Evolutionary conservation across 2,329 filamentous ascomycete species (phyloP).

Genomic region (Penicillium sp.): DNA sequence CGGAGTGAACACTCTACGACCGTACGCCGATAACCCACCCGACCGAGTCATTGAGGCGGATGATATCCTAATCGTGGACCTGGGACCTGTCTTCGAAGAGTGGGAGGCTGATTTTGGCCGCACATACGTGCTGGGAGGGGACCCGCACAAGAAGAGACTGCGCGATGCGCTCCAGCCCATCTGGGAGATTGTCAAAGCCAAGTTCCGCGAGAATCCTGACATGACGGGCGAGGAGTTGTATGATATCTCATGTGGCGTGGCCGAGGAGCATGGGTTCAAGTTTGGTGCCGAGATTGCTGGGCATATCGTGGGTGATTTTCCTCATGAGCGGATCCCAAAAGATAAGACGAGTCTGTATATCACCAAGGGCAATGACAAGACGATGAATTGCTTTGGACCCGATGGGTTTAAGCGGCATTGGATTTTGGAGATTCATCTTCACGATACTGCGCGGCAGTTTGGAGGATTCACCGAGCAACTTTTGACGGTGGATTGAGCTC

Average conservation of each 20-base stretch:
- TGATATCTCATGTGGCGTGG: constrained; percentile 45
- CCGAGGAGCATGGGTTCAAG: constrained; percentile 45
- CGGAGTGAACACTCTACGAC: constrained; percentile 53
- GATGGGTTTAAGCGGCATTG: constrained; percentile 51
- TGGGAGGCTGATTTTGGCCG: constrained; percentile 59
- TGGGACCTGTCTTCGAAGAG: constrained; percentile 55
- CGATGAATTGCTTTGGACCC: constrained; percentile 43
- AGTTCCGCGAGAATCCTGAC: constrained; percentile 42
- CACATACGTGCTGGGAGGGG: constrained; percentile 54
- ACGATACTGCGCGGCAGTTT: constrained; percentile 41
- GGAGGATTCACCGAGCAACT: constrained; percentile 49
- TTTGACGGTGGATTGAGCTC: constrained; percentile 27
- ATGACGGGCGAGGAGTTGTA: constrained; percentile 55
- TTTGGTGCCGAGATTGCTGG: constrained; percentile 52
- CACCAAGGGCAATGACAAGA: constrained; percentile 46
- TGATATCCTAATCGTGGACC: constrained; percentile 56
- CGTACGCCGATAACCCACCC: constrained; percentile 54
- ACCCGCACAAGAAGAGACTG: constrained; percentile 49
- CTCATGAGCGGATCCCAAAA: constrained; percentile 55
- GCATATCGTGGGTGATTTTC: constrained; percentile 56
- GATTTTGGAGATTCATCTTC: constrained; percentile 55
- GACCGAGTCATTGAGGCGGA: constrained; percentile 52
- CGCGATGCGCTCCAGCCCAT: constrained; percentile 52
- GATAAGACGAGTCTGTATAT: constrained; percentile 52
- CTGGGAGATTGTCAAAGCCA: constrained; percentile 49